Evolutionary conservation across 257 asterid genomes (phyloP).

Genomic region (Forsythia viridissima): DNA sequence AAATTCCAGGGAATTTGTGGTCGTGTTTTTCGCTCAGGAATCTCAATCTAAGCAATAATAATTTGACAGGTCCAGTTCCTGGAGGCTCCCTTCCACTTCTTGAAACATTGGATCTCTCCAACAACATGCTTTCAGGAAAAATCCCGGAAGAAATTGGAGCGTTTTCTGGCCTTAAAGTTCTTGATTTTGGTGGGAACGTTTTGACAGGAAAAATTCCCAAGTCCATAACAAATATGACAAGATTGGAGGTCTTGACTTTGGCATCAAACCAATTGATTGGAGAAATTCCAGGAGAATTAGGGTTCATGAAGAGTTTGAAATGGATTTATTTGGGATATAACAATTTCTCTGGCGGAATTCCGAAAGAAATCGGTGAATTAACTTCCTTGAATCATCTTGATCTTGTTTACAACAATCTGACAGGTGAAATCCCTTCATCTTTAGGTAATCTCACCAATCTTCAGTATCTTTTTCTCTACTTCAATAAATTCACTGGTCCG

Average conservation of each 20-base stretch:
- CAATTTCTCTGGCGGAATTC: conserved; percentile 75
- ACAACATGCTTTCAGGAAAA: conserved; percentile 66
- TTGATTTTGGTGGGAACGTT: conserved; percentile 80
- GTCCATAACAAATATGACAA: conserved; percentile 53
- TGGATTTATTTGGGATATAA: conserved; percentile 81
- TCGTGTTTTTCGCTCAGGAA: conserved; percentile 44
- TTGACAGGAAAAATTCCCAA: conserved; percentile 55
- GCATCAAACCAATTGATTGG: conserved; percentile 77
- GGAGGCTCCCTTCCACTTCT: conserved; percentile 40
- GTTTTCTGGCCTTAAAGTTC: conserved; percentile 52
- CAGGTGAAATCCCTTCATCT: conserved; percentile 76
- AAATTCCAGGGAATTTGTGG: conserved; percentile 42
- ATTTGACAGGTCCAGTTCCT: conserved; percentile 62
- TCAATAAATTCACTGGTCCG: conserved; percentile 67
- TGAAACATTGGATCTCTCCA: conserved; percentile 64
- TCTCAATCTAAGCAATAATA: conserved; percentile 76
- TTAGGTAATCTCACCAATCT: conserved; percentile 77
- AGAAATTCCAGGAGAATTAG: conserved; percentile 55
- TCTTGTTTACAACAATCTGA: conserved; percentile 75
- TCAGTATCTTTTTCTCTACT: conserved; percentile 60
- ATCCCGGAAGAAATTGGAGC: conserved; percentile 57
- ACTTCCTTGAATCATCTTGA: conserved; percentile 57
- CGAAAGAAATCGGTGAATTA: conserved; percentile 57
- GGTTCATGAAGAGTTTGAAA: conserved; percentile 48
- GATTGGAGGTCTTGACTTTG: conserved; percentile 57